Evolutionary conservation across 140 eudicot genomes (phyloP).

Genomic region (Flaveria floridana): DNA sequence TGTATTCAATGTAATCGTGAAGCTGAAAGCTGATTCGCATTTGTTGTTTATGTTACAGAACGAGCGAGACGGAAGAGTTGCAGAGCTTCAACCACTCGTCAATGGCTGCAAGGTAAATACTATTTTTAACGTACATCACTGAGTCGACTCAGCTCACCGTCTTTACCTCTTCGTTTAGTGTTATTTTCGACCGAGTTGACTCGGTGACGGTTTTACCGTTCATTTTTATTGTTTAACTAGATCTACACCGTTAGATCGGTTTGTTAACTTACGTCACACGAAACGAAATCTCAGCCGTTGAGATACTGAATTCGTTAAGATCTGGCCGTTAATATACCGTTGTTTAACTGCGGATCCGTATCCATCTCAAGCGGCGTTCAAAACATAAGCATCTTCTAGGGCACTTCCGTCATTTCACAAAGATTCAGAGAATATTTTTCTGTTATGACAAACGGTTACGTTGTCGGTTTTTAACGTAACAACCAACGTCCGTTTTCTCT

Average conservation of each 20-base stretch:
- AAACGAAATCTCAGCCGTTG: constrained; percentile 38
- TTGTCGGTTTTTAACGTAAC: constrained; percentile 35
- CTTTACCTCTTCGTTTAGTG: background rate
- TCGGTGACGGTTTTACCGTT: constrained; percentile 13
- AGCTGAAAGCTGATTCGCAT: background rate
- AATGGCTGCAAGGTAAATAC: constrained; percentile 49
- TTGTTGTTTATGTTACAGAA: constrained; percentile 34
- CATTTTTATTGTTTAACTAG: background rate
- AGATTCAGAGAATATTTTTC: constrained; percentile 23
- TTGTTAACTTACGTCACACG: background rate
- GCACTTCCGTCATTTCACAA: constrained; percentile 32
- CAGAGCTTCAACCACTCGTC: constrained; percentile 53
- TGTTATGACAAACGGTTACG: constrained; percentile 28
- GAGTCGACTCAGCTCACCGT: constrained; percentile 31
- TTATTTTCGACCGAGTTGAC: background rate
- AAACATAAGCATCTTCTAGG: constrained; percentile 21
- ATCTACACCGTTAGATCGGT: constrained; percentile 30
- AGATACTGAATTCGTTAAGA: constrained; percentile 27
- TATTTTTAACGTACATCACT: constrained; percentile 8
- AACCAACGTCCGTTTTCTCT: constrained; percentile 19
- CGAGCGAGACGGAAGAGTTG: constrained; percentile 29
- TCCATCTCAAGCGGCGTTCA: background rate
- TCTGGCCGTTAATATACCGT: constrained; percentile 36
- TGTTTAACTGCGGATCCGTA: constrained; percentile 28
- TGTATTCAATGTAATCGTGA: background rate